Percentiles rank a stretch among this genome's conserved stretches.
These are phyloP conservation scores for Bacidia gigantensis DNA, from an alignment of 495 filamentous ascomycete genomes.

Conservation along the genomic window DNA sequence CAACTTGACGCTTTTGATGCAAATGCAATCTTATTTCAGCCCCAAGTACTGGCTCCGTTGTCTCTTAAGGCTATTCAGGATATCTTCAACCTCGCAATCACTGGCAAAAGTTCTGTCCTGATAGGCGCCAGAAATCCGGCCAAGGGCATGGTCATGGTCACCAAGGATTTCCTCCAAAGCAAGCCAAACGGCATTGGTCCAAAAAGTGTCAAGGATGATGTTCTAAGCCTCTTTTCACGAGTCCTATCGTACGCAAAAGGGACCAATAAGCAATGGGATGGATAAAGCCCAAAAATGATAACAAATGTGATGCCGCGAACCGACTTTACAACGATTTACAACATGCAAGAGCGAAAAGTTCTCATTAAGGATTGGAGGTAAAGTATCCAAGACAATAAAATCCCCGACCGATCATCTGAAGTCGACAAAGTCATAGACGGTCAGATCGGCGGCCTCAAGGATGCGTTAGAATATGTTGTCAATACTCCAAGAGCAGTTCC, in stretches of 20 bases:
- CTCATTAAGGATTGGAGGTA: slow-evolving; percentile 16
- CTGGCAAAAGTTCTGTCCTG: neutral
- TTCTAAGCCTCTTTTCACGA: slow-evolving; percentile 15
- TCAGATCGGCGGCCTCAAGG: slow-evolving; percentile 10
- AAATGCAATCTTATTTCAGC: too few relatives aligned
- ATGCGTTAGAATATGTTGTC: slow-evolving; percentile 8
- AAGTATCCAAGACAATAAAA: slow-evolving; percentile 5
- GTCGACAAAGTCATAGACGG: slow-evolving; percentile 14
- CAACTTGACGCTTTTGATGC: too few relatives aligned
- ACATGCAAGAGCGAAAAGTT: neutral
- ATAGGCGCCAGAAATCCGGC: neutral
- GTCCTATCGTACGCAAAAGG: slow-evolving; percentile 16
- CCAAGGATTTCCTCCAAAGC: slow-evolving; percentile 11
- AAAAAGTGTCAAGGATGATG: slow-evolving; percentile 10
- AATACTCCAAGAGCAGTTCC: slow-evolving; percentile 12
- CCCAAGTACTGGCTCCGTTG: slow-evolving; percentile 16
- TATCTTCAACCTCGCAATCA: neutral
- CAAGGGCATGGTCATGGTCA: slow-evolving; percentile 5
- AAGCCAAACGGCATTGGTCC: slow-evolving; percentile 4
- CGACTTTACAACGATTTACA: slow-evolving; percentile 14
- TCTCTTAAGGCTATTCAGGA: slow-evolving; percentile 15
- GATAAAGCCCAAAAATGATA: slow-evolving; percentile 4
- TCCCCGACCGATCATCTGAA: slow-evolving; percentile 7
- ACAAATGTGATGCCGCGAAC: slow-evolving; percentile 17
- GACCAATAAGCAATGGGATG: neutral